A percentile compares a stretch with the other conserved stretches of the same genome.
Conservation (phyloP, 768 basidiomycete species). For the Dioszegia hungarica region DNA sequence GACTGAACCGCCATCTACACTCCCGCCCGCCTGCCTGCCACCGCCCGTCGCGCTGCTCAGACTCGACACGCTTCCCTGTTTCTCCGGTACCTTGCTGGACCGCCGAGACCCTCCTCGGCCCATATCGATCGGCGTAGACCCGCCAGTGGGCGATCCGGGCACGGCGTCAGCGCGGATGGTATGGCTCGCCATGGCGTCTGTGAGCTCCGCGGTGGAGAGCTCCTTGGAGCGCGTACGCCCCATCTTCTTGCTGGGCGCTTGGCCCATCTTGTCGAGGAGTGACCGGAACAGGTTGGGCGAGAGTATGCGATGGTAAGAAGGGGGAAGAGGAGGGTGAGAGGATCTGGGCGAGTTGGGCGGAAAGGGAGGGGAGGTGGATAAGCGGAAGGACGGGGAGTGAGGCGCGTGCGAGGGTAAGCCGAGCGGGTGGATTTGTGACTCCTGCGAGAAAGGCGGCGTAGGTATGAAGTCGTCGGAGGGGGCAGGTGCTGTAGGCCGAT, state of each 20-base stretch:
- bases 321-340: not conserved
- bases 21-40: not conserved
- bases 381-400: not conserved
- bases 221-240: constrained; percentile 48
- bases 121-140: not conserved
- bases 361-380: not conserved
- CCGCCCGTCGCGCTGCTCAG: constrained; percentile 1
- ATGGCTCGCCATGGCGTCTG: constrained; percentile 30
- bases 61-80: constrained; percentile 8
- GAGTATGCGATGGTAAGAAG: not conserved
- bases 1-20: not conserved
- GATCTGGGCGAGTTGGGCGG: not conserved
- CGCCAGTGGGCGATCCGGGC: constrained; percentile 5
- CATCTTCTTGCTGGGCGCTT: constrained; percentile 45
- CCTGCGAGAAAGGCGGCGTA: too few relatives aligned
- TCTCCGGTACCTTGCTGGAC: not conserved
- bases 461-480: too few relatives aligned
- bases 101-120: not conserved
- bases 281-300: constrained; percentile 5
- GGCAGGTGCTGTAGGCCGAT: too few relatives aligned
- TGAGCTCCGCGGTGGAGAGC: constrained; percentile 36
- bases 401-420: not conserved
- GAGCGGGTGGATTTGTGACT: too few relatives aligned
- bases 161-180: constrained; percentile 10
- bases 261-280: constrained; percentile 32